phyloP scores from a whole-genome alignment of 495 filamentous ascomycete species.

The Penicillium chermesinum region DNA sequence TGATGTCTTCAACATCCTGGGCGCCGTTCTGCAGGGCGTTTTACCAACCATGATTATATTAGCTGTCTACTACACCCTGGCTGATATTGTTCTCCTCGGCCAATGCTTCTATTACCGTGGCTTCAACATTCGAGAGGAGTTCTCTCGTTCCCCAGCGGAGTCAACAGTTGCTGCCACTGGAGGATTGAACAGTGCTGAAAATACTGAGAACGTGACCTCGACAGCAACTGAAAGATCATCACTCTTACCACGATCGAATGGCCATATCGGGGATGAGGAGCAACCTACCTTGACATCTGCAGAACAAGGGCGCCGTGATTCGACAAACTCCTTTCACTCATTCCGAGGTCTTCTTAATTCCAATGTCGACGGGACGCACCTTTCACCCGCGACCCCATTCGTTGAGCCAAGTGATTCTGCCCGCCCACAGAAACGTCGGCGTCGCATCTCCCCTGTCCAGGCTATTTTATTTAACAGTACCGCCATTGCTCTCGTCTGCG shows the following conservation, averaged over 20 bases:
- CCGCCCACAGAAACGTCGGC: constrained; percentile 15
- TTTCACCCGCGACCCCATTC: constrained; percentile 77
- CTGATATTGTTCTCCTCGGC: constrained; percentile 77
- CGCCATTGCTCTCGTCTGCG: constrained; percentile 71
- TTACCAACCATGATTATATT: constrained; percentile 95
- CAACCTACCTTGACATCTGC: constrained; percentile 8
- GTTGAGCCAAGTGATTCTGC: constrained; percentile 28
- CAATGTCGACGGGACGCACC: constrained; percentile 55
- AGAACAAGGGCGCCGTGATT: constrained; percentile 21
- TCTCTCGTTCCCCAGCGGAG: constrained; percentile 19
- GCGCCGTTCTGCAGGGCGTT: constrained; percentile 87
- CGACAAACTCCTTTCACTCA: constrained; percentile 32
- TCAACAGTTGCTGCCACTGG: constrained; percentile 3
- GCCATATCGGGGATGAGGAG: constrained; percentile 10
- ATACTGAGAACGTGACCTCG: constrained; percentile 10
- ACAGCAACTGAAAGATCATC: constrained; percentile 30
- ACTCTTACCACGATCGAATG: constrained; percentile 26
- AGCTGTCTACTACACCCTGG: constrained; percentile 91
- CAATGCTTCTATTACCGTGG: constrained; percentile 96
- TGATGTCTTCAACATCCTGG: constrained; percentile 95
- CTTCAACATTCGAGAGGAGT: constrained; percentile 62
- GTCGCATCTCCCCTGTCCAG: constrained; percentile 47
- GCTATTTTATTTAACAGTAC: constrained; percentile 63
- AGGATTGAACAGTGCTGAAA: constrained; percentile 10
- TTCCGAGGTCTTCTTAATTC: constrained; percentile 28